Conservation (phyloP, 2,329 filamentous ascomycete species). For the Aspergillus terreus region DNA sequence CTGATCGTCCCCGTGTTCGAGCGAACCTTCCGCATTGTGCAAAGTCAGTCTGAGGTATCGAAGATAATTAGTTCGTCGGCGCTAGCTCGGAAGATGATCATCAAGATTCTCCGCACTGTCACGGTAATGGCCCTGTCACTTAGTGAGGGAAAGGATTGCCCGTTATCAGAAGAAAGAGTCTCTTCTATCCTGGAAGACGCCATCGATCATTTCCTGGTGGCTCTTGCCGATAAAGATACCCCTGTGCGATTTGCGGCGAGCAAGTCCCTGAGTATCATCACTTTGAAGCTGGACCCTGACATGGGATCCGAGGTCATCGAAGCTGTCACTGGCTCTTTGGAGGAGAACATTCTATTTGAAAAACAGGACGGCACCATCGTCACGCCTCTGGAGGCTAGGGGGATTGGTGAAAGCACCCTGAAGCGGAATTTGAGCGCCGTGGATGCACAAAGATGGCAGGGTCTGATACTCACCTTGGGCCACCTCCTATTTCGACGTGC, state of each 20-base stretch:
- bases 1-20: slow-evolving; percentile 65
- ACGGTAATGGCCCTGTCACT: slow-evolving; percentile 61
- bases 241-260: slow-evolving; percentile 86
- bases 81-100: slow-evolving; percentile 72
- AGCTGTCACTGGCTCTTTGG: slow-evolving; percentile 68
- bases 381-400: slow-evolving; percentile 30
- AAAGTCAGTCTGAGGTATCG: slow-evolving; percentile 48
- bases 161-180: slow-evolving; percentile 28
- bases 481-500: slow-evolving; percentile 84
- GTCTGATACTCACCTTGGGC: slow-evolving; percentile 79
- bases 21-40: slow-evolving; percentile 58
- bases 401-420: slow-evolving; percentile 34
- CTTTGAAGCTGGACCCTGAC: slow-evolving; percentile 70
- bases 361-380: slow-evolving; percentile 41
- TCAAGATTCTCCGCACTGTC: slow-evolving; percentile 79
- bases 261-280: slow-evolving; percentile 85
- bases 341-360: slow-evolving; percentile 60
- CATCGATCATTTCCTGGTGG: slow-evolving; percentile 76
- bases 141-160: slow-evolving; percentile 33
- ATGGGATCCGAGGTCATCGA: slow-evolving; percentile 87
- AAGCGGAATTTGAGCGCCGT: slow-evolving; percentile 66
- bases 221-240: slow-evolving; percentile 81
- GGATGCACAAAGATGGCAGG: slow-evolving; percentile 85
- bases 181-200: slow-evolving; percentile 68
- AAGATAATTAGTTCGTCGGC: slow-evolving; percentile 65